Percentiles rank a stretch among this genome's conserved stretches.
These are phyloP conservation scores for Fusarium haematococcum DNA, from an alignment of 2,329 filamentous ascomycete species.

Conservation along the genomic window DNA sequence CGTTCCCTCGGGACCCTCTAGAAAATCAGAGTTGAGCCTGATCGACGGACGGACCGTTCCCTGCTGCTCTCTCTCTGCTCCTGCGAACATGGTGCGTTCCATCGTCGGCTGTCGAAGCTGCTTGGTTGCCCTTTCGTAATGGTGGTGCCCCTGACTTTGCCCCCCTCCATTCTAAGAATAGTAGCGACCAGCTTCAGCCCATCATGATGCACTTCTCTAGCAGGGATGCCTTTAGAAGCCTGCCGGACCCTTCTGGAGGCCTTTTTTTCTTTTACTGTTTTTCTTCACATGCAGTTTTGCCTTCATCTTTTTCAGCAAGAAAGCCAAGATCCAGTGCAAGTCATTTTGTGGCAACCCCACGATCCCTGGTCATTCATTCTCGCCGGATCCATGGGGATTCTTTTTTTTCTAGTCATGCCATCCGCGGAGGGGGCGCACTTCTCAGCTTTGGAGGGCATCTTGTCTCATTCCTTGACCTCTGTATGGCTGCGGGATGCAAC, in stretches of 20 bases:
- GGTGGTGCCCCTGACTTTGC: constrained; percentile 47
- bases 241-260: constrained; percentile 7
- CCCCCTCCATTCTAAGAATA: constrained; percentile 44
- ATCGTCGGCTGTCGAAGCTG: constrained; percentile 6
- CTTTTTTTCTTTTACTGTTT: neutral
- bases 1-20: constrained; percentile 16
- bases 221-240: constrained; percentile 34
- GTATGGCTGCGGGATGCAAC: constrained; percentile 34
- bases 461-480: constrained; percentile 41
- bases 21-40: constrained; percentile 21
- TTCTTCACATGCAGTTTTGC: constrained; percentile 21
- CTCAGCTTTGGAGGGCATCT: constrained; percentile 37
- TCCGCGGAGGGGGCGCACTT: constrained; percentile 33
- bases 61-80: constrained; percentile 28
- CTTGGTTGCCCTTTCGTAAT: constrained; percentile 21
- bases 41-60: constrained; percentile 45
- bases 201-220: neutral
- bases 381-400: neutral
- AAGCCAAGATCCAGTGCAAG: constrained; percentile 21
- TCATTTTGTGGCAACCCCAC: constrained; percentile 26
- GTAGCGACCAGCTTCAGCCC: constrained; percentile 8
- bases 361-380: constrained; percentile 17
- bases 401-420: constrained; percentile 4
- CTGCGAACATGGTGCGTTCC: constrained; percentile 12
- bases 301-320: neutral